These are phyloP conservation scores for Chlorella variabilis DNA, from an alignment of 163 green algal genomes.

Conservation along the genomic window DNA sequence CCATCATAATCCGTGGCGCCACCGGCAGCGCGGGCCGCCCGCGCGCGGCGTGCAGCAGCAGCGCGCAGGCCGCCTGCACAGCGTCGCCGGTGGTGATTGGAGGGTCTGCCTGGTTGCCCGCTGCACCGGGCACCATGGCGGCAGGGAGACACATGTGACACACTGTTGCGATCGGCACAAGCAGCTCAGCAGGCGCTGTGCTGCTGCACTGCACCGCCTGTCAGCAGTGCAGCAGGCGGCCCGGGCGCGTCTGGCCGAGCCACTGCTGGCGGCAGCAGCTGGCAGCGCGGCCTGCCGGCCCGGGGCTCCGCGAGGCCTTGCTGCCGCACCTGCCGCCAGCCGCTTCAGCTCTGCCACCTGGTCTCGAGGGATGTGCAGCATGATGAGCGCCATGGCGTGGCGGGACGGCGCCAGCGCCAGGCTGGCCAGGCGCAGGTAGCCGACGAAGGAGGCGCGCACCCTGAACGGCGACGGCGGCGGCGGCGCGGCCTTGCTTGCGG, in stretches of 20 bases:
- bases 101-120: not conserved
- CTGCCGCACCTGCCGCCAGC: constrained; percentile 3
- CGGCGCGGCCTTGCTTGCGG: not conserved
- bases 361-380: not conserved
- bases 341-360: not conserved
- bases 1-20: not conserved
- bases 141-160: not conserved
- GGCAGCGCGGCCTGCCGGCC: too few species aligned
- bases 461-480: not conserved
- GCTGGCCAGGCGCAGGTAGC: not conserved
- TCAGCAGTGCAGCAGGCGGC: too few species aligned
- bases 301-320: too few species aligned
- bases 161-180: too few species aligned
- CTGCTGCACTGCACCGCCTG: too few species aligned
- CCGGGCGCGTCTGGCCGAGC: too few species aligned
- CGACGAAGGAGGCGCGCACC: not conserved
- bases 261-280: too few species aligned
- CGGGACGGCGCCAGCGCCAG: not conserved
- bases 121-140: not conserved
- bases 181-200: too few species aligned
- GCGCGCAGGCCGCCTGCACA: constrained; percentile 1
- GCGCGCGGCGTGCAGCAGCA: constrained; percentile 1
- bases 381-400: not conserved
- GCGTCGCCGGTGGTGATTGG: constrained; percentile 9
- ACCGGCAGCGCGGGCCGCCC: constrained; percentile 14